Conservation (phyloP, 441 rosid species). For the Euphorbia schlechtendalii region DNA sequence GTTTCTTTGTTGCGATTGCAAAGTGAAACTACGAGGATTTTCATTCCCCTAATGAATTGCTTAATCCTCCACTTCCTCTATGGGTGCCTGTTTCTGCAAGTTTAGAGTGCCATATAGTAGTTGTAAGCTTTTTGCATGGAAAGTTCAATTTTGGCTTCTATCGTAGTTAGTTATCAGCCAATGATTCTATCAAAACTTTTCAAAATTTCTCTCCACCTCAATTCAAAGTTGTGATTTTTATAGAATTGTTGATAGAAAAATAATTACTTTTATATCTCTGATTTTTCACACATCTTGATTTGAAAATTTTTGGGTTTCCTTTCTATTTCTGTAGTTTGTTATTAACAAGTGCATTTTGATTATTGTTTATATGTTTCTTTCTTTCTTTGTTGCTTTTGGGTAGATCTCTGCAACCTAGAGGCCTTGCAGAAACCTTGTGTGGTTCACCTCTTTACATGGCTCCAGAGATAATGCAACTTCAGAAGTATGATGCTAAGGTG, state of each 20-base stretch:
- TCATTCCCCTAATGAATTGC: neutral
- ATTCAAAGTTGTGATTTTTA: neutral
- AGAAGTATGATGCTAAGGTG: conserved; percentile 98
- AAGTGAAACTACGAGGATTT: neutral
- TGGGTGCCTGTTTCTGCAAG: neutral
- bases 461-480: conserved; percentile 98
- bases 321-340: neutral
- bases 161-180: neutral
- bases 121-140: neutral
- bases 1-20: neutral
- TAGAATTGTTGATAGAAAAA: neutral
- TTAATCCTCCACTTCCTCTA: too few relatives aligned
- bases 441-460: conserved; percentile 99
- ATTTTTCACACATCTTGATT: neutral
- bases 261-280: neutral
- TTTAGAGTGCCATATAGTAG: neutral
- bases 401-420: conserved; percentile 92
- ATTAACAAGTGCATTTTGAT: neutral
- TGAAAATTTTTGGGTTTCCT: neutral
- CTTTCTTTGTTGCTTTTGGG: conserved; percentile 23
- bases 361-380: too few relatives aligned
- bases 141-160: neutral
- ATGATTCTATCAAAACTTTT: neutral
- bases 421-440: conserved; percentile 95
- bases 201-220: neutral